Evolutionary conservation across 1,139 yeast genomes (phyloP).

Genomic region (Zygosaccharomyces sapae): DNA sequence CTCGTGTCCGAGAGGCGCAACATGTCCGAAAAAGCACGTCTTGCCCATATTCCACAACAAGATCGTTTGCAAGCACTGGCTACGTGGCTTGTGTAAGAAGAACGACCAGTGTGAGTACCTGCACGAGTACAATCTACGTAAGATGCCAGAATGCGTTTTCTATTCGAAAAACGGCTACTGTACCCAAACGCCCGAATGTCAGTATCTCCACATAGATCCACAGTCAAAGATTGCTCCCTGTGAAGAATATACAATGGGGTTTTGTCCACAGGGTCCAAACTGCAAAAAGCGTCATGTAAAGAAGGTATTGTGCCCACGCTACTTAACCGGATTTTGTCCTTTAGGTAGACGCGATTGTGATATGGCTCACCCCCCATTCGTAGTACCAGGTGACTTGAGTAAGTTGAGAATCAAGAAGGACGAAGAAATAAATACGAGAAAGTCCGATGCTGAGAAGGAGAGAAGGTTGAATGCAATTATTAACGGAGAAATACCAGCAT

Average conservation of each 20-base stretch:
- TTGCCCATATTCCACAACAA: conserved; percentile 77
- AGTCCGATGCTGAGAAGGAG: conserved; percentile 35
- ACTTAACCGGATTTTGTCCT: conserved; percentile 91
- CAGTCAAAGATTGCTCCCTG: conserved; percentile 84
- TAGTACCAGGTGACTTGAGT: conserved; percentile 25
- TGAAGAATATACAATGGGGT: conserved; percentile 76
- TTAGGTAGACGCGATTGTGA: conserved; percentile 32
- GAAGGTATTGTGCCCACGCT: conserved; percentile 66
- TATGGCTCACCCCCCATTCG: conserved; percentile 29
- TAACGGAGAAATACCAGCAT: conserved; percentile 29
- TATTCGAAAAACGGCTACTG: conserved; percentile 87
- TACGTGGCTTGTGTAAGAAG: conserved; percentile 92
- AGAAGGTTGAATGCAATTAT: conserved; percentile 36
- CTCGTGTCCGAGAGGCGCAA: conserved; percentile 78
- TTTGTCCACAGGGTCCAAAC: conserved; percentile 87
- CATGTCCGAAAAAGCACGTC: conserved; percentile 86
- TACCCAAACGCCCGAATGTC: conserved; percentile 91
- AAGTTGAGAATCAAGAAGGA: conserved; percentile 32
- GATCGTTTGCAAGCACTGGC: conserved; percentile 97
- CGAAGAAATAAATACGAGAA: conserved; percentile 35
- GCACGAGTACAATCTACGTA: conserved; percentile 89
- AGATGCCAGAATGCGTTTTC: conserved; percentile 95
- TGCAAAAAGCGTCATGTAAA: conserved; percentile 82
- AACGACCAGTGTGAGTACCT: conserved; percentile 94
- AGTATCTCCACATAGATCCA: conserved; percentile 88